Conservation (phyloP, 305 asterid genomes). For the Fraxinus sp. region DNA sequence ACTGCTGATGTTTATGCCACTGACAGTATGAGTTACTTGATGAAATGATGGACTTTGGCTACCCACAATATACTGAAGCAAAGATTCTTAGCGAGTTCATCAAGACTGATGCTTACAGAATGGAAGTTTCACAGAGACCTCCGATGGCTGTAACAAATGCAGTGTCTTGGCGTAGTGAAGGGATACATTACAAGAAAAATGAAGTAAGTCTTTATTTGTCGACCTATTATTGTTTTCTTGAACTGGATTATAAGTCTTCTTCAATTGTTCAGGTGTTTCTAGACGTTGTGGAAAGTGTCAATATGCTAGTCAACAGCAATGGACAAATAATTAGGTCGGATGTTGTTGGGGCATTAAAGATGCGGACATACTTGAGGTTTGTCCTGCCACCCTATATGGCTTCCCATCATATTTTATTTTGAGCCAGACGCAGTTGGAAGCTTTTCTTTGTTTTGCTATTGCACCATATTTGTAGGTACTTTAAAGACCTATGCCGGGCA, state of each 20-base stretch:
- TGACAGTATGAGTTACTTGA: conserved; percentile 90
- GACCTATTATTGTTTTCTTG: conserved; percentile 3
- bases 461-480: not conserved
- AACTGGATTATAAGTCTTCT: conserved; percentile 3
- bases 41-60: conserved; percentile 98
- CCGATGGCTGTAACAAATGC: conserved; percentile 99
- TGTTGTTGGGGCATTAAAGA: conserved; percentile 91
- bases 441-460: not conserved
- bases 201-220: conserved; percentile 52
- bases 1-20: conserved; percentile 24
- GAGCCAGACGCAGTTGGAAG: not conserved
- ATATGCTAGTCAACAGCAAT: conserved; percentile 89
- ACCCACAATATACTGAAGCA: conserved; percentile 96
- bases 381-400: conserved; percentile 15
- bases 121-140: conserved; percentile 97
- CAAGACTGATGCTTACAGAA: conserved; percentile 94
- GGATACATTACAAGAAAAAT: conserved; percentile 85
- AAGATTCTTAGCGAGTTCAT: conserved; percentile 96
- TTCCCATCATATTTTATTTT: not conserved
- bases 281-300: conserved; percentile 97
- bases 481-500: not conserved
- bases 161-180: conserved; percentile 99
- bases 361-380: conserved; percentile 93
- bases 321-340: conserved; percentile 93
- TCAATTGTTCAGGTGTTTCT: conserved; percentile 56